Evolutionary conservation across 1,284 basidiomycete species (phyloP), one percentile per base, ranked within the genome.

Genomic region (Cryptococcus maquisensis): DNA sequence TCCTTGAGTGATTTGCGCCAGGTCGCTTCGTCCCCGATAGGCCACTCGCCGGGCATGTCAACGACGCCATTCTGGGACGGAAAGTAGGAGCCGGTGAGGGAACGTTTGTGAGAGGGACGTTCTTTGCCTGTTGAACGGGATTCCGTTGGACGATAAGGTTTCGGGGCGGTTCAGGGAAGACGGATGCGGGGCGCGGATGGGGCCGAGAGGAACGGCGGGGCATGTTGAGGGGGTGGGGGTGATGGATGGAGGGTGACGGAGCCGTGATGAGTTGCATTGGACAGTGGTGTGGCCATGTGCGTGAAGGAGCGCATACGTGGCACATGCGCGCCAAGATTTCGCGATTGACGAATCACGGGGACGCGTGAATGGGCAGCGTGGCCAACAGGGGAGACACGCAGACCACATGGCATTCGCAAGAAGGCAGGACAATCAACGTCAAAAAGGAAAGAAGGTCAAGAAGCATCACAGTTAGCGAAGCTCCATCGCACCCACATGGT

Each of bases 41-140:
- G 89, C 88, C 89, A 92, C 71, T 86, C 86, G 68, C 89, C 86
- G 66, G 88, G 85, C 38, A 86, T 88, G 42, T 79, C 71, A 5
- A 59, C 56, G 12, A 81, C 83, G 59, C 89, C 88, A 40, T 82
- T 82, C 66, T 67, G 65, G 38, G 68, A 45, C 10, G 73, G 73
- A 61, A 75, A 75, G 66, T 75, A 75, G 5, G 73, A 75, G 16
- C 73, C 73, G 12, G 73, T 75, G n/a, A 73, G 57, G 13, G 68
- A 68, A 32, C 73, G 58, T 55, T 70, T 58, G 62, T 75, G 73
- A 37, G 62, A 55, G 18, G 70, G 71, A 32, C 71, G 60, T 47
- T 72, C 71, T 49, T 65, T 64, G 49, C 57, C 57, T 59, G 38
- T 28, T 8, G 15, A 32, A 23, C 18, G 13, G 24, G 21, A 26